These are phyloP conservation scores for Quercus lobata DNA, from an alignment of 331 rosid species.

Conservation along the genomic window DNA sequence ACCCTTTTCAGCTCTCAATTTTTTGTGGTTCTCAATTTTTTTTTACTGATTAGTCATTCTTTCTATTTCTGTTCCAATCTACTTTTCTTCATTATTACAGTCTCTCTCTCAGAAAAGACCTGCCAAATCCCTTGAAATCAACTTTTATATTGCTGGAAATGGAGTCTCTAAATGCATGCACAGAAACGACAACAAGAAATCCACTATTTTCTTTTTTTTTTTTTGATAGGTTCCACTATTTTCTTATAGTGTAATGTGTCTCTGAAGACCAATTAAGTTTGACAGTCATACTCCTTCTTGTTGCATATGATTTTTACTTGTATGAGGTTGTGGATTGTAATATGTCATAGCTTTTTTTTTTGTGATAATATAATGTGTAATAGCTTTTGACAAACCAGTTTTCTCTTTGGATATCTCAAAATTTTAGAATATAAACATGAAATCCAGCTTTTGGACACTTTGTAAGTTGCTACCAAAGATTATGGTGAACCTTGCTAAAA, in stretches of 20 bases:
- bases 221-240: no score
- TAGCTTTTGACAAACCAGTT: background rate
- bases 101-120: background rate
- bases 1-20: background rate
- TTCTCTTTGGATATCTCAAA: background rate
- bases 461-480: background rate
- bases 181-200: background rate
- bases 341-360: background rate
- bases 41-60: background rate
- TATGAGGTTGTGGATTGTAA: background rate
- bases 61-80: background rate
- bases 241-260: background rate
- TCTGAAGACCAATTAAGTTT: background rate
- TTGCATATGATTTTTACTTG: background rate
- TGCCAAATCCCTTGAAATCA: background rate
- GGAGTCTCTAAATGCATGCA: background rate
- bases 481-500: background rate
- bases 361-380: background rate
- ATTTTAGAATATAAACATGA: background rate
- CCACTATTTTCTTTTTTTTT: no score
- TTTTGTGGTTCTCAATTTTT: background rate
- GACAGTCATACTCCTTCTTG: background rate
- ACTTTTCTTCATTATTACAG: background rate
- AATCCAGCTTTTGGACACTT: background rate
- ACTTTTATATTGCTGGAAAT: background rate